Conservation (phyloP, 2,329 filamentous ascomycete species). For the Trichoderma sp. region DNA sequence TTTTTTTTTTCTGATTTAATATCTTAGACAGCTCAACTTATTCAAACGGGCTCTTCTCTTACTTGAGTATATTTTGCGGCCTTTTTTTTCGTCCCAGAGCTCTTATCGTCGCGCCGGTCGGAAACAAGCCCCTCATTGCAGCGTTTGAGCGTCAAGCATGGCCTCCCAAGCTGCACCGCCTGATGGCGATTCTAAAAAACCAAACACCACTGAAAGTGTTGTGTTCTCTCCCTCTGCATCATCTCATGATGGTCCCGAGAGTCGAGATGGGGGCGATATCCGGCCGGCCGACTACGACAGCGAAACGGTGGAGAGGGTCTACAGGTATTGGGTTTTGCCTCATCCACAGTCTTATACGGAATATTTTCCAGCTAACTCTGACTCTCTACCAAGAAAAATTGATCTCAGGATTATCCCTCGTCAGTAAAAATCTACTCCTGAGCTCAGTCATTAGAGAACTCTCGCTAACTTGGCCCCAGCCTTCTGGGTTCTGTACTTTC, state of each 20-base stretch:
- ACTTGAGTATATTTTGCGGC: neutral
- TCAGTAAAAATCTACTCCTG: constrained; percentile 36
- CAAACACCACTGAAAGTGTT: neutral
- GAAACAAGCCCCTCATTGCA: constrained; percentile 21
- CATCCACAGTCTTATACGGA: neutral
- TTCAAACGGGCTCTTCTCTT: neutral
- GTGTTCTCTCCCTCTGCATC: constrained; percentile 11
- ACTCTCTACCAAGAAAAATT: constrained; percentile 52
- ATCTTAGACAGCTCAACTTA: neutral
- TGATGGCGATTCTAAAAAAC: constrained; percentile 25
- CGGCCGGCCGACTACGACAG: constrained; percentile 51
- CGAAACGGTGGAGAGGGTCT: constrained; percentile 59
- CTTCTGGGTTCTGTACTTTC: constrained; percentile 89
- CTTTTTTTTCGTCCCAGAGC: neutral
- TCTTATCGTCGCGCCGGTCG: constrained; percentile 26
- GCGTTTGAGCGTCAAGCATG: neutral
- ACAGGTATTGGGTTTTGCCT: constrained; percentile 42
- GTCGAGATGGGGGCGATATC: constrained; percentile 39
- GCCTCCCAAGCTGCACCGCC: constrained; percentile 18
- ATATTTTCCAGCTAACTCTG: constrained; percentile 4
- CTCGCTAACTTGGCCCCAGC: constrained; percentile 49
- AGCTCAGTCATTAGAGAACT: constrained; percentile 17
- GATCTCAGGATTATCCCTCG: constrained; percentile 64
- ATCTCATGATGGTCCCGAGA: neutral
- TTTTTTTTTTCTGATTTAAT: neutral